phyloP scores from a whole-genome alignment of 2,329 filamentous ascomycete genomes.

The Ilyonectria mors-panacis region DNA sequence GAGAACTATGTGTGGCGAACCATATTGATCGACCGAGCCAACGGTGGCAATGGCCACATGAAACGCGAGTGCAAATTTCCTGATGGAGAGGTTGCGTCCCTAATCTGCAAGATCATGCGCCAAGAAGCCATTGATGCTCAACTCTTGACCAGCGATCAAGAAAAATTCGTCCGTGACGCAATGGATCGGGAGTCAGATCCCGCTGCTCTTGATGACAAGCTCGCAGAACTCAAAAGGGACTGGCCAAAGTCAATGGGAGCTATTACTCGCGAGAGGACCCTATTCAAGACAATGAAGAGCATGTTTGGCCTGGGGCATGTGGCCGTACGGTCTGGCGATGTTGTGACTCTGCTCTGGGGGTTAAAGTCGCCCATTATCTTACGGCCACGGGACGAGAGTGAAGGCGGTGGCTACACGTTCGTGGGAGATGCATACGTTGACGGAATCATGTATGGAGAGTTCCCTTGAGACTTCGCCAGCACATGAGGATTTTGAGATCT shows the following conservation, averaged over 20 bases:
- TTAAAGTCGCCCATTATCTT: neutral
- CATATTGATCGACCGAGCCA: neutral
- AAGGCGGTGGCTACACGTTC: neutral
- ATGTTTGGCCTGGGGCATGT: conserved; percentile 6
- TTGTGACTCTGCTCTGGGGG: neutral
- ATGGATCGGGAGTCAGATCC: neutral
- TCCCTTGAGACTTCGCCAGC: neutral
- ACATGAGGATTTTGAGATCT: neutral
- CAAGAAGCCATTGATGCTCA: neutral
- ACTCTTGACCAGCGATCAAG: neutral
- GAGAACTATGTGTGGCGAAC: neutral
- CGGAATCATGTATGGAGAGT: neutral
- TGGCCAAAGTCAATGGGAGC: neutral
- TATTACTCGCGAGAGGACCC: neutral
- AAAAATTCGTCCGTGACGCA: neutral
- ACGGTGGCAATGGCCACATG: neutral
- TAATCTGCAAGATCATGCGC: neutral
- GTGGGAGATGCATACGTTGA: neutral
- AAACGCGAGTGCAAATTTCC: too few species aligned
- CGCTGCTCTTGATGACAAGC: neutral
- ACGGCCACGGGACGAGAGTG: neutral
- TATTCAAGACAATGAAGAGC: neutral
- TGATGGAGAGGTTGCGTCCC: neutral
- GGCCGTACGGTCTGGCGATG: neutral
- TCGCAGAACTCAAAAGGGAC: neutral